Evolutionary conservation across 345 rosid species (phyloP).

Genomic region (Sonneratia alba): DNA sequence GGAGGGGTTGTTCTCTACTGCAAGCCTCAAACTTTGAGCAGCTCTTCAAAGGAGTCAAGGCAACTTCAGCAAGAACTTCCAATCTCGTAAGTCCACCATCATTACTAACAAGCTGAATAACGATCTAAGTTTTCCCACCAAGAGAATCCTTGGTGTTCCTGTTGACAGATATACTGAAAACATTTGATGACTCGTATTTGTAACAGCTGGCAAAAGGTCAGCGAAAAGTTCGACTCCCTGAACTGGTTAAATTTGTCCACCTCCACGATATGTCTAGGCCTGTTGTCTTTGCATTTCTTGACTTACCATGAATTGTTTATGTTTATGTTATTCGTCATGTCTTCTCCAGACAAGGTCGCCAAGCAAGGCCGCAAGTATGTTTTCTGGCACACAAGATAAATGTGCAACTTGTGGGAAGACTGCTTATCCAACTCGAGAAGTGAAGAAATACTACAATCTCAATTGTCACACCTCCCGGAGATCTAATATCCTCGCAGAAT

Average conservation of each 20-base stretch:
- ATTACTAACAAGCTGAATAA: background rate
- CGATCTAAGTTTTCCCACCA: background rate
- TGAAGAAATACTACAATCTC: conserved; percentile 10
- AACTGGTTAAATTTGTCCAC: conserved; percentile 52
- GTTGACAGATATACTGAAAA: background rate
- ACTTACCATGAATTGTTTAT: background rate
- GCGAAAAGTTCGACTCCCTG: conserved; percentile 81
- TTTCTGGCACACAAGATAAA: conserved; percentile 95
- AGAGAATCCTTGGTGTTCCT: background rate
- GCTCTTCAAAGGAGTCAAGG: conserved; percentile 91
- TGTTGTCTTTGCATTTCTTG: background rate
- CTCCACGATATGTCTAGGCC: conserved; percentile 9
- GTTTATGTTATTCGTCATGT: conserved; percentile 20
- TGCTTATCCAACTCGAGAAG: conserved; percentile 94
- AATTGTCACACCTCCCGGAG: background rate
- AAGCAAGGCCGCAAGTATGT: conserved; percentile 90
- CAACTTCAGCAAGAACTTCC: conserved; percentile 85
- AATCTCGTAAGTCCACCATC: conserved; percentile 54
- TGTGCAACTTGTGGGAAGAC: conserved; percentile 96
- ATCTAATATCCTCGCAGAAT: background rate
- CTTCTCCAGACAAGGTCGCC: conserved; percentile 79
- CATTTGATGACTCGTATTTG: conserved; percentile 19
- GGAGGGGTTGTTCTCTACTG: conserved; percentile 98
- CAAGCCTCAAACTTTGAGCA: conserved; percentile 97
- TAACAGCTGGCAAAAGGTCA: conserved; percentile 79